Conservation (phyloP, 495 filamentous ascomycete genomes). For the Aspergillus panamensis region DNA sequence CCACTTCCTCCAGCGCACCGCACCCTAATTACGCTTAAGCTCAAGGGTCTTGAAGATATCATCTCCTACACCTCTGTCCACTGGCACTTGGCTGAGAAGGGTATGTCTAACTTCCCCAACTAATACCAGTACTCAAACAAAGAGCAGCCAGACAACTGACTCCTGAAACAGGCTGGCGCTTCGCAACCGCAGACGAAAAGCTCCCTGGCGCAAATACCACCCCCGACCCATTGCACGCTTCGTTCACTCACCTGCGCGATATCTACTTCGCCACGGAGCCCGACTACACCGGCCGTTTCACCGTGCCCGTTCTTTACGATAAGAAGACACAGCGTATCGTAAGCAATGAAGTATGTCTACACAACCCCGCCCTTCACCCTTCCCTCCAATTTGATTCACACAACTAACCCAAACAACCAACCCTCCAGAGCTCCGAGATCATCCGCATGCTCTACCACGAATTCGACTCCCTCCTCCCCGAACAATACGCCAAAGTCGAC, state of each 20-base stretch:
- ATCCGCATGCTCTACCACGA: constrained; percentile 69
- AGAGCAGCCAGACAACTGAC: background rate
- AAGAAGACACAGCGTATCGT: constrained; percentile 56
- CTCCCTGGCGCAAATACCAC: constrained; percentile 55
- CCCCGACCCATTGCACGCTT: constrained; percentile 50
- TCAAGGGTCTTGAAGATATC: constrained; percentile 66
- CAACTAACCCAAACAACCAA: constrained; percentile 6
- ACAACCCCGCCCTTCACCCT: background rate
- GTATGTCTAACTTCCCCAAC: constrained; percentile 26
- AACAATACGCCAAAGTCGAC: constrained; percentile 55
- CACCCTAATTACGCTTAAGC: constrained; percentile 60
- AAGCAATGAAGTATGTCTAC: constrained; percentile 49
- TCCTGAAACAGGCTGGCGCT: constrained; percentile 68
- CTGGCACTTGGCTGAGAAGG: constrained; percentile 63
- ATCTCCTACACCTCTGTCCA: constrained; percentile 64
- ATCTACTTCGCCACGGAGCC: constrained; percentile 60
- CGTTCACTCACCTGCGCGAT: constrained; percentile 55
- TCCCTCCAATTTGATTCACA: background rate
- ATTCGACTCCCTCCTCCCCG: constrained; percentile 67
- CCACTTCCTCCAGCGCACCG: constrained; percentile 49
- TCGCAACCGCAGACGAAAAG: constrained; percentile 61
- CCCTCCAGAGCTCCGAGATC: constrained; percentile 47
- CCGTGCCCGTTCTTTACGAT: constrained; percentile 62
- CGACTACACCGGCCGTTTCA: constrained; percentile 57
- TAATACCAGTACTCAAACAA: background rate